Evolutionary conservation across 768 basidiomycete genomes (phyloP).

Genomic region (Phaeotremella skinneri): DNA sequence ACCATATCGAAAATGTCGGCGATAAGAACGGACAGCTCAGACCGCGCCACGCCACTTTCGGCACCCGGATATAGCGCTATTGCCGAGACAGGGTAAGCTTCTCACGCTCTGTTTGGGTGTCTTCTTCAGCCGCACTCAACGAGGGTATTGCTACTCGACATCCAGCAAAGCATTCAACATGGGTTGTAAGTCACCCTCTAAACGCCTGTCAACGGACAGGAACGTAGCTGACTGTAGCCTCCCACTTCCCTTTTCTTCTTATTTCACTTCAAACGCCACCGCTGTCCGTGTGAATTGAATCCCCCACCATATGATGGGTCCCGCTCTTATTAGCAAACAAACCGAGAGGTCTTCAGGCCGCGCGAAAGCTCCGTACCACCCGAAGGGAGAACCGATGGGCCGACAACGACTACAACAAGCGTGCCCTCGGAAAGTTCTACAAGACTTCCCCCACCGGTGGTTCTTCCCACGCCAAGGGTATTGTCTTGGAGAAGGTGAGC

Average conservation of each 20-base stretch:
- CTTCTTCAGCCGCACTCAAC: not conserved
- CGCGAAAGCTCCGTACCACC: slow-evolving; percentile 92
- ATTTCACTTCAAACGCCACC: not conserved
- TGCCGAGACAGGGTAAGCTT: not conserved
- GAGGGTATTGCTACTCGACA: not conserved
- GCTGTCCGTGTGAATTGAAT: not conserved
- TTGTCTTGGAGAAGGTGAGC: slow-evolving; percentile 87
- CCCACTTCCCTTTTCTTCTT: not conserved
- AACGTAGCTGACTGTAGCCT: slow-evolving; percentile 4
- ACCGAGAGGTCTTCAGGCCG: slow-evolving; percentile 98
- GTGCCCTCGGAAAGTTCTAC: slow-evolving; percentile 98
- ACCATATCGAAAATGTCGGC: slow-evolving; percentile 7
- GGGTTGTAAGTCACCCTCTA: slow-evolving; percentile 32
- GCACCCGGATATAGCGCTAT: too few relatives aligned
- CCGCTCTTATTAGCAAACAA: slow-evolving; percentile 70
- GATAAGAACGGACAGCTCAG: not conserved
- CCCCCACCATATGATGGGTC: not conserved
- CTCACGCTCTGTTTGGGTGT: not conserved
- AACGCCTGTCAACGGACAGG: not conserved
- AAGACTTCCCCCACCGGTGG: slow-evolving; percentile 99
- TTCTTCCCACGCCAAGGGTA: slow-evolving; percentile 99
- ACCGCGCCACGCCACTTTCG: too few relatives aligned
- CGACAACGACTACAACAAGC: slow-evolving; percentile 99
- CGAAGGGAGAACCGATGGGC: slow-evolving; percentile 98
- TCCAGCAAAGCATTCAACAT: slow-evolving; percentile 31